Conservation (phyloP, 768 basidiomycete genomes). For the Tephrocybe sp. region DNA sequence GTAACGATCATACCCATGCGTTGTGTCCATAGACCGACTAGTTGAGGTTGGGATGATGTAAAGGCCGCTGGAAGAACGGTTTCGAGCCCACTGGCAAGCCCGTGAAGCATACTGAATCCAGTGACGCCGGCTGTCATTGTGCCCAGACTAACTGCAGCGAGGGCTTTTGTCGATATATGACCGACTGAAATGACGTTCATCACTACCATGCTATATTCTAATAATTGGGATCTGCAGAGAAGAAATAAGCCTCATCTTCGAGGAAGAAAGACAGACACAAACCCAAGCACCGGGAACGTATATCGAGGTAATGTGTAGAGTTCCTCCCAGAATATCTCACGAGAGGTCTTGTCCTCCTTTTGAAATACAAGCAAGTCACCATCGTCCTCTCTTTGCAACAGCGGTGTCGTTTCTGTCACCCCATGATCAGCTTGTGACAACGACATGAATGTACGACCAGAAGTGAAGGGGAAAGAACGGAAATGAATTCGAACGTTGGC, state of each 20-base stretch:
- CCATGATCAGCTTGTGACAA: neutral
- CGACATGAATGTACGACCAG: neutral
- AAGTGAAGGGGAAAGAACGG: neutral
- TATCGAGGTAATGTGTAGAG: slow-evolving; percentile 8
- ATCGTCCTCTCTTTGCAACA: neutral
- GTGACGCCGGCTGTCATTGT: slow-evolving; percentile 47
- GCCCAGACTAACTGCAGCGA: slow-evolving; percentile 60
- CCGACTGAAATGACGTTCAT: slow-evolving; percentile 72
- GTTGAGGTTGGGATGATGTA: slow-evolving; percentile 48
- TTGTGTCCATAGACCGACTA: slow-evolving; percentile 63
- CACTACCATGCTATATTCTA: slow-evolving; percentile 70
- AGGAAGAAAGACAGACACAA: neutral
- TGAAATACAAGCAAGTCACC: neutral
- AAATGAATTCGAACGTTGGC: no score
- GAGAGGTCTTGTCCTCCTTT: slow-evolving; percentile 13
- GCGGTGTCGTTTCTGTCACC: neutral
- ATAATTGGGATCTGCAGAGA: slow-evolving; percentile 29
- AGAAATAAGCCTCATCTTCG: neutral
- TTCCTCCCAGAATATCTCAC: slow-evolving; percentile 16
- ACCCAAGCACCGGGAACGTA: slow-evolving; percentile 13
- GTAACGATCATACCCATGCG: slow-evolving; percentile 44
- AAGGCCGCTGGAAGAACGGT: slow-evolving; percentile 76
- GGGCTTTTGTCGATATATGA: slow-evolving; percentile 68
- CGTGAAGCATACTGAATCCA: slow-evolving; percentile 43
- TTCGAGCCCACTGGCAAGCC: slow-evolving; percentile 64